phyloP scores from a whole-genome alignment of 2,329 filamentous ascomycete genomes.

The Colletotrichum karsti region DNA sequence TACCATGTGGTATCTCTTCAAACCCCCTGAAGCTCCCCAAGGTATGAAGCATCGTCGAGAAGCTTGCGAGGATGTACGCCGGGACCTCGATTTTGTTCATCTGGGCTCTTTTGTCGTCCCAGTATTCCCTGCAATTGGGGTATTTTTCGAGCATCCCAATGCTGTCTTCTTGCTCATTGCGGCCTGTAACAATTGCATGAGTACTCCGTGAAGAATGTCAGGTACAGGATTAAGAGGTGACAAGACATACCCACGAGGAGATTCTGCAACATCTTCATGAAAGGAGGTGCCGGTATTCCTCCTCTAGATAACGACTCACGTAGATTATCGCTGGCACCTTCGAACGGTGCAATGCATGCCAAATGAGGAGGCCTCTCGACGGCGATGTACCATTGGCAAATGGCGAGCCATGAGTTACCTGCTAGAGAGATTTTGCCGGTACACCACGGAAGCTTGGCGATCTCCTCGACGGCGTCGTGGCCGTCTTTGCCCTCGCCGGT shows the following conservation, averaged over 20 bases:
- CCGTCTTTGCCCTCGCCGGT: conserved; percentile 10
- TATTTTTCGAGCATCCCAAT: neutral
- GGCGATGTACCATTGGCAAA: conserved; percentile 9
- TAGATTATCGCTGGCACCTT: conserved; percentile 3
- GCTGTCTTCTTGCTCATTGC: neutral
- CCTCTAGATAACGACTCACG: neutral
- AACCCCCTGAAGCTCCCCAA: conserved; percentile 10
- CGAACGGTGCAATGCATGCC: neutral
- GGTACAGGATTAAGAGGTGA: neutral
- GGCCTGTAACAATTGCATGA: neutral
- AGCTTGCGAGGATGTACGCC: neutral
- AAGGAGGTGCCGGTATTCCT: neutral
- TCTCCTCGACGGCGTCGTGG: conserved; percentile 6
- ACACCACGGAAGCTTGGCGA: conserved; percentile 9
- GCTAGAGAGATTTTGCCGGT: neutral
- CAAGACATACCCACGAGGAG: neutral
- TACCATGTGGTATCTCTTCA: conserved; percentile 9
- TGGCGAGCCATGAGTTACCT: neutral
- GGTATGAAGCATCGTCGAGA: neutral
- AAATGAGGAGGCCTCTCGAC: conserved; percentile 6
- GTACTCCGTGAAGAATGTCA: neutral
- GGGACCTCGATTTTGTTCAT: conserved; percentile 8
- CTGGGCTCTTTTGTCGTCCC: conserved; percentile 6
- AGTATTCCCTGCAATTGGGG: neutral
- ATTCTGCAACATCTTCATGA: neutral